Percentiles rank a stretch among this genome's conserved stretches.
phyloP scores from a whole-genome alignment of 1,284 basidiomycete species.

The Irpex lacteus region DNA sequence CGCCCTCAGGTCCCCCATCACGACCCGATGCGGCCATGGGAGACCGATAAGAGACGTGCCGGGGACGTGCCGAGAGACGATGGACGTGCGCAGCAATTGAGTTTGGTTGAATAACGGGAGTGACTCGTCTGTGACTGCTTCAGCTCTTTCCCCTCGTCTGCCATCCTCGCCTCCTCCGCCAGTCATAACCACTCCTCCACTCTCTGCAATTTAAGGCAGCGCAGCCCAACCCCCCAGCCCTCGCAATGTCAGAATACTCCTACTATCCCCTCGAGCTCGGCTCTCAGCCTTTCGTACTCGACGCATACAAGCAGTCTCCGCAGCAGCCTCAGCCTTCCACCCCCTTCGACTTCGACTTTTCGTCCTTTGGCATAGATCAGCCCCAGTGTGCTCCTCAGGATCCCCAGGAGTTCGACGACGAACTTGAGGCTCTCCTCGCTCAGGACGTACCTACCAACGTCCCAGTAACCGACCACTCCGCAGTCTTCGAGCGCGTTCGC shows the following conservation, averaged over 20 bases:
- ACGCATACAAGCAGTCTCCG: conserved; percentile 21
- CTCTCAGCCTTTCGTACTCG: conserved; percentile 18
- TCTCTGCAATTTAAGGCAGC: conserved; percentile 8
- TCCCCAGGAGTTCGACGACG: conserved; percentile 68
- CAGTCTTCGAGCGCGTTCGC: conserved; percentile 60
- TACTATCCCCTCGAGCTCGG: conserved; percentile 15
- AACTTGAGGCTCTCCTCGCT: conserved; percentile 69
- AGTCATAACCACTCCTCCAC: conserved; percentile 15
- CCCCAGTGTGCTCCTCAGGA: conserved; percentile 23
- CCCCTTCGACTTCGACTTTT: conserved; percentile 51
- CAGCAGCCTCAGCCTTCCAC: conserved; percentile 49
- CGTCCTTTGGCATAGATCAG: conserved; percentile 62
- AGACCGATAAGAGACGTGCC: conserved; percentile 7
- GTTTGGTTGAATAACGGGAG: conserved; percentile 3
- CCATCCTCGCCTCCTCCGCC: conserved; percentile 17
- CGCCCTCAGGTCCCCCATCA: conserved; percentile 9
- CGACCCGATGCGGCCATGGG: conserved; percentile 6
- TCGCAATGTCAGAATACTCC: conserved; percentile 17
- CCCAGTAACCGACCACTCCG: conserved; percentile 53
- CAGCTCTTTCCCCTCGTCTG: conserved; percentile 10
- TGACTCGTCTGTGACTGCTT: conserved; percentile 1
- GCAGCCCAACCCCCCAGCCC: conserved; percentile 1
- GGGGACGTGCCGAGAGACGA: conserved; percentile 6
- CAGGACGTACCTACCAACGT: conserved; percentile 57
- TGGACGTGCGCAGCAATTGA: conserved; percentile 15